These are phyloP conservation scores for Apiospora malaysiana DNA, from an alignment of 2,329 filamentous ascomycete genomes.

Conservation along the genomic window DNA sequence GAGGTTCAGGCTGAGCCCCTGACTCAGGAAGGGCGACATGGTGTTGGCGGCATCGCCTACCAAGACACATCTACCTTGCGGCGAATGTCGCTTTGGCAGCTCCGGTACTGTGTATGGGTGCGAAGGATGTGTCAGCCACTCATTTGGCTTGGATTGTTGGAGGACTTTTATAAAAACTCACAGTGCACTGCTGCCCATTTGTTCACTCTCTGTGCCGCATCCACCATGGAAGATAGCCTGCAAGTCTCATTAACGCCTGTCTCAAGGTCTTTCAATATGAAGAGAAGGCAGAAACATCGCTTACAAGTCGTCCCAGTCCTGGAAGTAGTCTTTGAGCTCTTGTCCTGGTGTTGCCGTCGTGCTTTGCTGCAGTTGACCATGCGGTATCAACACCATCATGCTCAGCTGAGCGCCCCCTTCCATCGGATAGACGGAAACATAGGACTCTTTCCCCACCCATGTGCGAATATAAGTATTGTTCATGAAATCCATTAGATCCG, in stretches of 20 bases:
- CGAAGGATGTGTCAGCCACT: not conserved
- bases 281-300: not conserved
- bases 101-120: not conserved
- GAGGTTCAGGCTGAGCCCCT: constrained; percentile 22
- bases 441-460: not conserved
- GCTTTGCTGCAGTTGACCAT: not conserved
- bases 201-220: not conserved
- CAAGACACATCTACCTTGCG: not conserved
- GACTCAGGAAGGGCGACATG: constrained; percentile 1
- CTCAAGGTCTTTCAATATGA: not conserved
- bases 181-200: not conserved
- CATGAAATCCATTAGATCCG: not conserved
- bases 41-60: constrained; percentile 21
- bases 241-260: not conserved
- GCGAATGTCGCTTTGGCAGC: not conserved
- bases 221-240: not conserved
- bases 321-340: not conserved
- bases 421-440: constrained; percentile 5
- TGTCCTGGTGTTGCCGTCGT: not conserved
- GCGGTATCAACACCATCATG: not conserved
- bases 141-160: not conserved
- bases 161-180: not conserved
- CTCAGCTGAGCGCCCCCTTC: not conserved
- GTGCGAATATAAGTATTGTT: not conserved
- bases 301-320: not conserved